phyloP scores from a whole-genome alignment of 805 yeast genomes.

The Priceomyces carsonii region DNA sequence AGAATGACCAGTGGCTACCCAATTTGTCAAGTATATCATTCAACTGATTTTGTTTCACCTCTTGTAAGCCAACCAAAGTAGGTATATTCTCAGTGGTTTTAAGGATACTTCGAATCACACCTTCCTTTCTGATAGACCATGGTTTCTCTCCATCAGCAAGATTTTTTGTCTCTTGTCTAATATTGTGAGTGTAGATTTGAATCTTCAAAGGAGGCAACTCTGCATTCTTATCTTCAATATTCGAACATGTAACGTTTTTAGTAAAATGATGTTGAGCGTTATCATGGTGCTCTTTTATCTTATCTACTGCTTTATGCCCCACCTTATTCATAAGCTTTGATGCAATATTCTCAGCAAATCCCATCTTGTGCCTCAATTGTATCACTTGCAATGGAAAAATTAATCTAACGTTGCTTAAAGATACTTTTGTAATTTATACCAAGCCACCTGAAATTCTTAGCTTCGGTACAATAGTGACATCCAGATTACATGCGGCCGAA shows the following conservation, averaged over 20 bases:
- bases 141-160: constrained; percentile 38
- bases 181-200: constrained; percentile 42
- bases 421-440: too few species aligned
- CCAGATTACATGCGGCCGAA: too few species aligned
- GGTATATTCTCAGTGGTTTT: constrained; percentile 30
- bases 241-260: constrained; percentile 1
- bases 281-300: constrained; percentile 5
- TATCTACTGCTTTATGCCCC: constrained; percentile 6
- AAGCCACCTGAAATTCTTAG: too few species aligned
- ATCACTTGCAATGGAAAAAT: too few species aligned
- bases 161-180: constrained; percentile 39
- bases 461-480: too few species aligned
- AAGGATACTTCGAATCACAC: constrained; percentile 39
- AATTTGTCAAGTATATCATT: constrained; percentile 28
- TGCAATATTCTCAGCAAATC: constrained; percentile 7
- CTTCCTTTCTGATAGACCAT: constrained; percentile 45
- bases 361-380: too few species aligned
- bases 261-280: constrained; percentile 3
- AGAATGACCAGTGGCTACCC: constrained; percentile 32
- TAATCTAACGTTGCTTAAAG: too few species aligned
- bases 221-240: constrained; percentile 8
- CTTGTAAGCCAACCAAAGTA: constrained; percentile 43
- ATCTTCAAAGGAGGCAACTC: constrained; percentile 13
- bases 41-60: constrained; percentile 37
- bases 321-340: constrained; percentile 5